Evolutionary conservation across 1,139 yeast species (phyloP), one percentile per base, ranked within the genome.

Genomic region (Protomyces arabidopsidicola): DNA sequence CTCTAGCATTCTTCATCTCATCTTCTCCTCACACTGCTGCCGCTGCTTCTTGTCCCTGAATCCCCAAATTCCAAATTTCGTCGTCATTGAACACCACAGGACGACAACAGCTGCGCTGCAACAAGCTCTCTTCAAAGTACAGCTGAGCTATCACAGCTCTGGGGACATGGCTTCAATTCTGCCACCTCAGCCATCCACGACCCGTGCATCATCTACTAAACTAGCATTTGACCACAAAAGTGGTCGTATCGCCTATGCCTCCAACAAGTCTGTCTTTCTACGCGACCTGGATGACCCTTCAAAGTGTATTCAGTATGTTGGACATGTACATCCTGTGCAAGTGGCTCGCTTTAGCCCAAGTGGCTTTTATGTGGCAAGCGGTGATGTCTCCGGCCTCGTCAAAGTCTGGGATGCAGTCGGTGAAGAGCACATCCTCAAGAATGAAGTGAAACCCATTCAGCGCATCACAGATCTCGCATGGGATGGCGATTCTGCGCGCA

Each of bases 341-440:
- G 96, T 87, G 4, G 97, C 95, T 10, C 82, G 84, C 52, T 90
- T 93, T 73, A 80, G 96, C 0, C 96, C 98, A 1, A 85, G 91
- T 14, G 98, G 98, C 0, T 87, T 81, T 74, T 91, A 89, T 74
- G 77, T 93, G 38, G 97, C 97, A 1, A 87, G 96, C 1, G 98
- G 97, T 53, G 99, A 65, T 31, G 55, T 34, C 39, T 54, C 85
- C 10, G 98, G 98, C 34, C 82, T 83, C 67, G 93, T 93, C 56
- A 87, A 88, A 70, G 83, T 93, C 54, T 91, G 98, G 97, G 96
- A 90, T 71, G 79, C 84, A 52, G 81, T 77, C 5, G 80, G 81
- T 22, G 84, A 81, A 50, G 90, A 86, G 66, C 67, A 86, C 65
- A 74, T 79, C 35, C 77, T 89, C 60, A 91, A 91, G 75, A 86